A percentile compares a stretch with the other conserved stretches of the same genome.
Conservation (phyloP, 306 rosid species). For the Cucurbita moschata region DNA sequence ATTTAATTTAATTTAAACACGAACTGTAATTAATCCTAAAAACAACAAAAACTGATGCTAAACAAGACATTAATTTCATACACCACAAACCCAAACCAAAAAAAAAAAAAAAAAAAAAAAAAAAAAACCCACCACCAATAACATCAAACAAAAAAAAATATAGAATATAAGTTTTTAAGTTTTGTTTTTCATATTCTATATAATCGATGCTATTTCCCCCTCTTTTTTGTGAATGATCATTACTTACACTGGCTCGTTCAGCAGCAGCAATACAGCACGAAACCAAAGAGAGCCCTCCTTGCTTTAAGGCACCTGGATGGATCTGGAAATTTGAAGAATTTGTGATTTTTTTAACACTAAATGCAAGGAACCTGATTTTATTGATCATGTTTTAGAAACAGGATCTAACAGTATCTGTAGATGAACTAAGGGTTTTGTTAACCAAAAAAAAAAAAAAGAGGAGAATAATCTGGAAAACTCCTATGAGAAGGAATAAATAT, state of each 20-base stretch:
- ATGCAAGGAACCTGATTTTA: background rate
- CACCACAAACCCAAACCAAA: too few relatives aligned
- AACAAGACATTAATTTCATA: too few relatives aligned
- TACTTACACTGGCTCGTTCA: conserved; percentile 73
- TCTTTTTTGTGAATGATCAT: background rate
- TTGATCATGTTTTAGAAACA: background rate
- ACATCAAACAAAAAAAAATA: background rate
- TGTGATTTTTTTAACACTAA: background rate
- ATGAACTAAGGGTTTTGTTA: background rate
- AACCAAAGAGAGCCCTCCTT: conserved; percentile 84
- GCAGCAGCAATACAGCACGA: conserved; percentile 87
- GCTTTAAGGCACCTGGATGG: conserved; percentile 80
- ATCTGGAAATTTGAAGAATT: conserved; percentile 38
- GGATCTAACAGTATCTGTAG: background rate
- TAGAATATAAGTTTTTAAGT: background rate
- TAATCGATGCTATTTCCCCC: background rate
- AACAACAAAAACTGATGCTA: too few relatives aligned
- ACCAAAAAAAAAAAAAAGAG: background rate
- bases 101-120: too few relatives aligned
- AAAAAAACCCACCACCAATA: background rate
- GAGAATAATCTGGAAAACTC: background rate
- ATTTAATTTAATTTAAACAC: too few relatives aligned
- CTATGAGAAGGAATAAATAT: background rate
- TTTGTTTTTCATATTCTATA: background rate
- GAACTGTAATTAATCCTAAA: too few relatives aligned